Conservation (phyloP, 306 rosid species). For the Abrus pulchellus region DNA sequence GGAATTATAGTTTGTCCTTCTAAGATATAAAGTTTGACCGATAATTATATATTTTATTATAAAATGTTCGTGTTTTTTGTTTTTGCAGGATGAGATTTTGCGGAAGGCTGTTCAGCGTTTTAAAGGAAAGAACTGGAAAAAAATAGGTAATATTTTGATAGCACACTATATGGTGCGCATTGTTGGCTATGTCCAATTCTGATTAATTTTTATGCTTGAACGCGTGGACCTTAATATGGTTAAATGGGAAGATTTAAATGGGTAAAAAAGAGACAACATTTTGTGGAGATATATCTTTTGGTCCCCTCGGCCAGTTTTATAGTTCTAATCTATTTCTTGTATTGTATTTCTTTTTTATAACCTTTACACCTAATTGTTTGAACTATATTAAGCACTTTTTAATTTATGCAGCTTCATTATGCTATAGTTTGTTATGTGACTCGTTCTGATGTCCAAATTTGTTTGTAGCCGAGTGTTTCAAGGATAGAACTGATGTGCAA, state of each 20-base stretch:
- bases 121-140: conserved; percentile 98
- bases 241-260: conserved; percentile 18
- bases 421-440: conserved; percentile 36
- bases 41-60: not conserved
- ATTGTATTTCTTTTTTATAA: too few relatives aligned
- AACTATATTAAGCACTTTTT: not conserved
- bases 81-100: conserved; percentile 80
- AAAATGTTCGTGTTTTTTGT: conserved; percentile 43
- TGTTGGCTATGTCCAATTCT: not conserved
- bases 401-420: conserved; percentile 33
- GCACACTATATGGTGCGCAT: not conserved
- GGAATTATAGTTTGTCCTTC: not conserved
- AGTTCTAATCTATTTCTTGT: not conserved
- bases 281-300: not conserved
- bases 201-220: conserved; percentile 16
- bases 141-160: conserved; percentile 73
- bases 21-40: not conserved
- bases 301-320: not conserved
- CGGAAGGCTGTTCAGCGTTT: conserved; percentile 87
- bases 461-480: conserved; percentile 88
- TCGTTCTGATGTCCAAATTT: conserved; percentile 48
- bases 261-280: not conserved
- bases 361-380: not conserved
- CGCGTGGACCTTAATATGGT: not conserved
- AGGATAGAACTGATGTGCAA: conserved; percentile 97